Base-by-base conservation (phyloP, 495 filamentous ascomycete genomes). In the Saxophila tyrrhenica region DNA sequence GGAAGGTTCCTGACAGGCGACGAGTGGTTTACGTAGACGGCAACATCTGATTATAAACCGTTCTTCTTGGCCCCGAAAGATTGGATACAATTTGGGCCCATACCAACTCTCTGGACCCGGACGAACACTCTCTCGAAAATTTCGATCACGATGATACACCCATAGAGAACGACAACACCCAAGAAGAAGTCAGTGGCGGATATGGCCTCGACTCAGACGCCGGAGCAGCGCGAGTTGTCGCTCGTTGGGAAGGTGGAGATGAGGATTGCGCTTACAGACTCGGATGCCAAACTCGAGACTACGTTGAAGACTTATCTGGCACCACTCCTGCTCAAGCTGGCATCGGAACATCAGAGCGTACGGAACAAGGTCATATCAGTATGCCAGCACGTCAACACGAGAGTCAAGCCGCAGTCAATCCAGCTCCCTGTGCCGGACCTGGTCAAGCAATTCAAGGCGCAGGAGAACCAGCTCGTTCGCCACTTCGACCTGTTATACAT, bases 171-270 rank as follows among this genome's bases (percentile, higher is more conserved):
- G 13, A 5, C 7, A 35, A 5, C 29, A 35, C 29, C 13, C 29
- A 13, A 7, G 5, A 13, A 35, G 7, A 44, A 21, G 10, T 11
- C 20, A 23, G 21, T 17, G 45, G 45, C 10, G 17, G 25, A 48
- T 3, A 46, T 52, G 25, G 22, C 51, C 11, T 15, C 38, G 19
- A 25, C 48, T 10, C 54, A 52, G 21, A 29, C 58, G 9, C 50
- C 54, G 1, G 86, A 88, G 67, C 78, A 78, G 62, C 76, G 80
- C 51, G 92, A 98, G 74, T 78, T 96, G 57, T 81, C 79, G 55
- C 80, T 96, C 50, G 76, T 95, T 56, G 86, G 86, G 61, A 94
- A 94, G 63, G 86, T 96, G 47, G 88, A 95, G 67, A 84, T 94
- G 64, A 79, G 83, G 43, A 88, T 98, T 54, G 86, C 92, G n/a